Conservation (phyloP, 2,329 filamentous ascomycete species). For the Hawksworthiomyces lignivorus region DNA sequence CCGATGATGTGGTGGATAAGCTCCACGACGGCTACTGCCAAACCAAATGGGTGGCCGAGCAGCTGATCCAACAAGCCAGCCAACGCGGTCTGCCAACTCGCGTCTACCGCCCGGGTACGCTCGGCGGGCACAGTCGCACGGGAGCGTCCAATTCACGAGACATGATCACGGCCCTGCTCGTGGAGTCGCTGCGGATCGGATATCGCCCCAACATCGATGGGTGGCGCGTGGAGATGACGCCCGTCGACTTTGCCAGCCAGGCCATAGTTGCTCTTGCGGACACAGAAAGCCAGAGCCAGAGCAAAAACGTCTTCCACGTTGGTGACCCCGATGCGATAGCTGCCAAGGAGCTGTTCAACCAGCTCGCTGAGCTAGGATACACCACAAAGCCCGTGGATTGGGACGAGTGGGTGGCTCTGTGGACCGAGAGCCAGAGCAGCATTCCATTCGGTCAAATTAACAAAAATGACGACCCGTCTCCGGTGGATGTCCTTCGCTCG, state of each 20-base stretch:
- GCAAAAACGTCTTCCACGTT: slow-evolving; percentile 60
- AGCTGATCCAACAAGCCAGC: slow-evolving; percentile 62
- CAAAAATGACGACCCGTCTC: slow-evolving; percentile 64
- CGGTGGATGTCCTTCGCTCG: slow-evolving; percentile 69
- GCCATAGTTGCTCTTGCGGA: slow-evolving; percentile 60
- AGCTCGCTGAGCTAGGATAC: slow-evolving; percentile 61
- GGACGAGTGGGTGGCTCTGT: slow-evolving; percentile 67
- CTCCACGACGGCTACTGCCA: slow-evolving; percentile 69
- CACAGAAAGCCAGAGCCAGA: slow-evolving; percentile 38
- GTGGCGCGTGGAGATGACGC: slow-evolving; percentile 79
- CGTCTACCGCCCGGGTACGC: slow-evolving; percentile 67
- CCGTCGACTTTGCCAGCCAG: slow-evolving; percentile 72
- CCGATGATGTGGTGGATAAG: slow-evolving; percentile 57
- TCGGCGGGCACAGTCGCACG: slow-evolving; percentile 67
- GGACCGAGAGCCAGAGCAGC: slow-evolving; percentile 57
- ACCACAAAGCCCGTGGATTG: slow-evolving; percentile 58
- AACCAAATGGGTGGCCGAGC: slow-evolving; percentile 75
- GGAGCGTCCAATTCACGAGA: slow-evolving; percentile 75
- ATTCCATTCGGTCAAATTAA: slow-evolving; percentile 16
- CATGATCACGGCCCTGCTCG: slow-evolving; percentile 65
- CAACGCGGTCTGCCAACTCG: slow-evolving; percentile 61
- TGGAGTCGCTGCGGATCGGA: slow-evolving; percentile 69
- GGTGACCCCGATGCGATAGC: slow-evolving; percentile 64
- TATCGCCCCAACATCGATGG: slow-evolving; percentile 61
- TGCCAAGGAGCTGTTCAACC: slow-evolving; percentile 57